phyloP scores from a whole-genome alignment of 179 eudicot genomes.

The Vitellaria paradoxa region DNA sequence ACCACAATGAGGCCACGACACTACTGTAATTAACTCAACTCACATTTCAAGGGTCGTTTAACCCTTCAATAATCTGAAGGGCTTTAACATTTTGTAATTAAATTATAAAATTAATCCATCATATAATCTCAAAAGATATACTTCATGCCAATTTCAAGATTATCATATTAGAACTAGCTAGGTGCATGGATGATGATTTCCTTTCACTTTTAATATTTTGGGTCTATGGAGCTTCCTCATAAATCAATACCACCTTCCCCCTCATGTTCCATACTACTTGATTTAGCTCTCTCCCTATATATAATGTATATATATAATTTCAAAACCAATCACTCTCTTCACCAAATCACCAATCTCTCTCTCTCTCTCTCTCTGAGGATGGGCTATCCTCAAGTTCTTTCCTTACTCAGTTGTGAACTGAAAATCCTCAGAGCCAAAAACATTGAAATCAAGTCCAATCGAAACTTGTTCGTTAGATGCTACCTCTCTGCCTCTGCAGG shows the following conservation, averaged over 20 bases:
- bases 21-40: too few relatives aligned
- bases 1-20: too few relatives aligned
- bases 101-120: not conserved
- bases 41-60: too few relatives aligned
- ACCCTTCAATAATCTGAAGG: too few relatives aligned
- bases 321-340: not conserved
- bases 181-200: too few relatives aligned
- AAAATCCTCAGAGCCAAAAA: slow-evolving; percentile 49
- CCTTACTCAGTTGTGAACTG: slow-evolving; percentile 38
- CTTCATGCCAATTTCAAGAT: not conserved
- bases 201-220: too few relatives aligned
- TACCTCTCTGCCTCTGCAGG: slow-evolving; percentile 34
- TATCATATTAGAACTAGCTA: not conserved
- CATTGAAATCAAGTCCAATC: slow-evolving; percentile 21
- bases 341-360: not conserved
- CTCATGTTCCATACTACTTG: too few relatives aligned
- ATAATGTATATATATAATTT: not conserved
- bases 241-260: not conserved
- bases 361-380: not conserved
- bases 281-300: not conserved
- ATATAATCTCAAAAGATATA: not conserved
- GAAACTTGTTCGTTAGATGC: slow-evolving; percentile 48
- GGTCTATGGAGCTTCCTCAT: not conserved
- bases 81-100: too few relatives aligned
- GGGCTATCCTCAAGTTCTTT: slow-evolving; percentile 4